These are phyloP conservation scores for Cyberlindnera maritima DNA, from an alignment of 805 yeast species.

Conservation along the genomic window DNA sequence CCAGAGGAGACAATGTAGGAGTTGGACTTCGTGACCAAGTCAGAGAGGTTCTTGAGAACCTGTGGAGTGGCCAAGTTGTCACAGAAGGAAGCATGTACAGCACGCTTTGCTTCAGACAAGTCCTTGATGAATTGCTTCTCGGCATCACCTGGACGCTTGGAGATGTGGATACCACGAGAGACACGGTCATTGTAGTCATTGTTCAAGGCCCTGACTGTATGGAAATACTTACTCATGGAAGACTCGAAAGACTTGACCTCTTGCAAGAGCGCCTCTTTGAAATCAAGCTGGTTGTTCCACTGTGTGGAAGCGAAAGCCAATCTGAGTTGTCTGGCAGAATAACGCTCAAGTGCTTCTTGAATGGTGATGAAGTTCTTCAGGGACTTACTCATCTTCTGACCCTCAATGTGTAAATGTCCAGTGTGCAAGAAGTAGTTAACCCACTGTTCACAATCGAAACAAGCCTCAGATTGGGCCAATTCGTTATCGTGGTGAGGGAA, in stretches of 20 bases:
- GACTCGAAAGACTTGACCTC: conserved; percentile 80
- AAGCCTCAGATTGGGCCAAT: conserved; percentile 95
- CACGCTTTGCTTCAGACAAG: conserved; percentile 49
- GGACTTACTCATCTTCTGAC: conserved; percentile 96
- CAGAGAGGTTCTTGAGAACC: conserved; percentile 63
- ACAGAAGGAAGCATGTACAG: conserved; percentile 76
- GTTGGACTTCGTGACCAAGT: conserved; percentile 68
- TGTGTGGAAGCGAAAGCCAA: conserved; percentile 86
- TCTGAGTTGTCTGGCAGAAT: conserved; percentile 79
- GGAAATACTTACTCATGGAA: conserved; percentile 77
- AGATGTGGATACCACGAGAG: conserved; percentile 46
- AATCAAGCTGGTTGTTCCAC: conserved; percentile 93
- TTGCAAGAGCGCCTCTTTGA: conserved; percentile 72
- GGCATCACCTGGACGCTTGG: conserved; percentile 54
- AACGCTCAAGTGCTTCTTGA: conserved; percentile 76
- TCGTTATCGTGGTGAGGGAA: conserved; percentile 99
- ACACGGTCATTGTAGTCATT: conserved; percentile 57
- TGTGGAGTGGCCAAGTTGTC: conserved; percentile 83
- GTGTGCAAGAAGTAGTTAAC: conserved; percentile 94
- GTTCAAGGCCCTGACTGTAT: conserved; percentile 78
- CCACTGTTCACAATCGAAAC: conserved; percentile 89
- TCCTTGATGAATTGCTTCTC: conserved; percentile 58
- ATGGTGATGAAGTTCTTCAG: conserved; percentile 94
- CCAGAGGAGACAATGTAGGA: conserved; percentile 62
- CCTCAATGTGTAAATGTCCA: conserved; percentile 97